These are phyloP conservation scores for Leptomonas pyrrhocoris DNA, from an alignment of 208 protist species.

Conservation along the genomic window DNA sequence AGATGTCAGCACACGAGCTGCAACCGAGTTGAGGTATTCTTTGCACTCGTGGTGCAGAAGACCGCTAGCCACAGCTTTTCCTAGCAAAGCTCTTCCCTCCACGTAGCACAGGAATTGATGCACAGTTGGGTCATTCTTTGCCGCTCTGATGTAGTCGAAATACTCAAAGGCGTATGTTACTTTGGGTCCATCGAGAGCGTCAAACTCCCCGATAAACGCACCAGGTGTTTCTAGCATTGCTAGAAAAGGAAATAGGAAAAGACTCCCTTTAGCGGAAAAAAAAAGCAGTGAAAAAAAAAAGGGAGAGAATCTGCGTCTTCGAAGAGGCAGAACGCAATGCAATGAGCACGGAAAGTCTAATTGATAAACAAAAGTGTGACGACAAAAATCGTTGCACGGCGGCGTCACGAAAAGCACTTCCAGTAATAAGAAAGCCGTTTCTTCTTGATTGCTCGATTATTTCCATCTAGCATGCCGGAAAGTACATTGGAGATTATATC, in stretches of 20 bases:
- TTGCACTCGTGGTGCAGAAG: conserved; percentile 44
- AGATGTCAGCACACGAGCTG: conserved; percentile 64
- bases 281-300: conserved; percentile 2
- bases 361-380: no score
- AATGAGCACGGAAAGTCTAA: no score
- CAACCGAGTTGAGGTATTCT: conserved; percentile 54
- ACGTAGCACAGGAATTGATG: conserved; percentile 36
- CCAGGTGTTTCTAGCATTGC: conserved; percentile 43
- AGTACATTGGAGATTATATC: not conserved
- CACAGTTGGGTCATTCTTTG: conserved; percentile 5
- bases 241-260: not conserved
- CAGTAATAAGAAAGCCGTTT: no score
- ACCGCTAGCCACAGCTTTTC: conserved; percentile 51
- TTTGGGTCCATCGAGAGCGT: conserved; percentile 69
- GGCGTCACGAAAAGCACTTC: no score
- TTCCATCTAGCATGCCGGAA: not conserved
- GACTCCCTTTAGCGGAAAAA: not conserved
- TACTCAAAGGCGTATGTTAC: conserved; percentile 72
- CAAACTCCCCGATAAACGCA: conserved; percentile 82
- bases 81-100: conserved; percentile 33
- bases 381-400: no score
- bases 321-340: no score
- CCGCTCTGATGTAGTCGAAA: conserved; percentile 43
- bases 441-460: no score
- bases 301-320: not conserved